Evolutionary conservation across 1,284 basidiomycete genomes (phyloP), one percentile per base, ranked within the genome.

Genomic region (Sphaerobolus stellatus): DNA sequence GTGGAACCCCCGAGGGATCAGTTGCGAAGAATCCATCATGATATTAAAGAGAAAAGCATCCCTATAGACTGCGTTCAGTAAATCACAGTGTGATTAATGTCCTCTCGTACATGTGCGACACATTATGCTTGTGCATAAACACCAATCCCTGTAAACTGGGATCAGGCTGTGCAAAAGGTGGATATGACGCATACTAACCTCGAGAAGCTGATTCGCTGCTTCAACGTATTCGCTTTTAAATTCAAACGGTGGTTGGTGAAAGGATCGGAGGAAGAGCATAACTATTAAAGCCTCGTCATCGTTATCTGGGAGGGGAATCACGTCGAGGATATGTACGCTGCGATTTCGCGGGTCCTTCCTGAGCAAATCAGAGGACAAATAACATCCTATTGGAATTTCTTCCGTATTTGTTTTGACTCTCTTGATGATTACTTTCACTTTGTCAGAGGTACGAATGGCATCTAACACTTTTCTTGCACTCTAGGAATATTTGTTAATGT

Each of bases 241-340:
- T 0, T 52, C 50, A 20, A 68, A 68, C 1, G 36, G 31, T 0
- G 66, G 67, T 3, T 56, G 25, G 27, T 68, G 52, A 14, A 59
- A 48, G 16, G 52, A 33, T 0, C 62, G 60, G 1, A 71, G 46
- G 20, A 68, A 64, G 0, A 65, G 66, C 61, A 64, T 63, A 13
- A 68, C 62, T 34, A 68, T 40, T 30, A 61, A 66, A 0, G 52
- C 30, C 2, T 47, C 22, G 8, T 65, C 61, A 1, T 50, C 46
- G 0, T 46, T 11, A 28, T 68, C 65, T 1, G 34, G 46, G 20
- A 72, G 60, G 1, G 33, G 47, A 54, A 53, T 25, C 11, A 59
- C 47, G 29, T 71, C 71, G 1, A 72, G 40, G 11, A 72, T 62
- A 2, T 67, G 71, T 3, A 72, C 66, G 25, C 62, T 64, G 46